A percentile compares a stretch with the other conserved stretches of the same genome.
phyloP scores from a whole-genome alignment of 2,329 filamentous ascomycete genomes.

The Arachnopeziza araneosa region DNA sequence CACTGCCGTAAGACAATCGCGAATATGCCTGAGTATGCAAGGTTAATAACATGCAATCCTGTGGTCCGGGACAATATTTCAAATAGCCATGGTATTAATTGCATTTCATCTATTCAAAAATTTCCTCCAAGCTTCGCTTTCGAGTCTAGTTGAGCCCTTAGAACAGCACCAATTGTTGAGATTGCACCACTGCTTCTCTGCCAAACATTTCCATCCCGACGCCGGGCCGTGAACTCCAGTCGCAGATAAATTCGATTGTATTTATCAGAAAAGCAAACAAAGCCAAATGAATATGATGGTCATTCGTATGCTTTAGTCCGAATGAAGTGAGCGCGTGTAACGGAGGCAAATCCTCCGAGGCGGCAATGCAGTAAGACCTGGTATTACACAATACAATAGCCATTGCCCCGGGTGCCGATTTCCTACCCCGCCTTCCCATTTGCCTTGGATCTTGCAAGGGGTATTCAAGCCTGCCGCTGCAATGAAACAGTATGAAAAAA shows the following conservation, averaged over 20 bases:
- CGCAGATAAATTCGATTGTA: background rate
- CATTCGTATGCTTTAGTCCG: background rate
- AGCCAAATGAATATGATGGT: background rate
- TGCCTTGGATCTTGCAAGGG: background rate
- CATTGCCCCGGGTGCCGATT: background rate
- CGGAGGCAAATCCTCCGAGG: background rate
- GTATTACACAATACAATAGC: background rate
- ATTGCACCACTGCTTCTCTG: background rate
- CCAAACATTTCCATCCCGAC: background rate
- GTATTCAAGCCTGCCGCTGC: background rate
- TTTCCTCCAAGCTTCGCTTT: background rate
- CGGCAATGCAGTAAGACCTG: too few relatives aligned
- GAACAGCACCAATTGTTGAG: background rate
- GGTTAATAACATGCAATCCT: too few relatives aligned
- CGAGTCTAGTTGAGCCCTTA: background rate
- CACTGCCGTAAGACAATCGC: too few relatives aligned
- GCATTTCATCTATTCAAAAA: background rate
- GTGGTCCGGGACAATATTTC: too few relatives aligned
- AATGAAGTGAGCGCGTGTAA: background rate
- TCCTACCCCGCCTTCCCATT: background rate
- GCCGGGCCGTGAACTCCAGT: background rate
- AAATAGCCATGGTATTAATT: too few relatives aligned
- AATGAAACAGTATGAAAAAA: background rate
- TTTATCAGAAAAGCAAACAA: background rate
- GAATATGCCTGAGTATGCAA: too few relatives aligned